These are phyloP conservation scores for Saraca asoca DNA, from an alignment of 331 rosid species.

Conservation along the genomic window DNA sequence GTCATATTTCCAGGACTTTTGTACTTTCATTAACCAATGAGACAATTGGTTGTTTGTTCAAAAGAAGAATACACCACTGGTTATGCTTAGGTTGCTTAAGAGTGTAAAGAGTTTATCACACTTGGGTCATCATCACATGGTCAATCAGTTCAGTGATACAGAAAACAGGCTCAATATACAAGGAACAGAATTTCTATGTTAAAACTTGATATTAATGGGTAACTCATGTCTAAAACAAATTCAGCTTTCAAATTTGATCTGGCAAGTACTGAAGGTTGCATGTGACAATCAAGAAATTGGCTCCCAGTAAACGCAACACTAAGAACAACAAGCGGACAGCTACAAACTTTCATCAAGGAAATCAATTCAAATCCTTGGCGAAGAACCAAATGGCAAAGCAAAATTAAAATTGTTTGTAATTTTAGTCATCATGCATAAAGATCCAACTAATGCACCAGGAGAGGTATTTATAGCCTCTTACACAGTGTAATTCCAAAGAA, in stretches of 20 bases:
- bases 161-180: neutral
- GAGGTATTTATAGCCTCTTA: too few relatives aligned
- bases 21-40: conserved; percentile 1
- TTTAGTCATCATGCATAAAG: too few relatives aligned
- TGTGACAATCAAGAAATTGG: conserved; percentile 5
- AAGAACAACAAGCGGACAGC: neutral
- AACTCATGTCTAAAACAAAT: neutral
- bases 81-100: too few relatives aligned
- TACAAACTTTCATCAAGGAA: neutral
- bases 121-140: neutral
- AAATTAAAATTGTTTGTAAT: too few relatives aligned
- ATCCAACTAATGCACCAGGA: too few relatives aligned
- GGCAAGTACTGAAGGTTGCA: conserved; percentile 1
- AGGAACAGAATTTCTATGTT: neutral
- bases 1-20: neutral
- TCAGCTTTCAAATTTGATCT: neutral
- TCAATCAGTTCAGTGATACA: neutral
- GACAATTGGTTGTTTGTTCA: neutral
- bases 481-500: too few relatives aligned
- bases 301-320: conserved; percentile 1
- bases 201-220: neutral
- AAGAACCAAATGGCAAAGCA: too few relatives aligned
- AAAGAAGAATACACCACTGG: neutral
- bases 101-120: neutral
- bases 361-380: too few relatives aligned